Evolutionary conservation across 1,284 basidiomycete genomes (phyloP), one percentile per base, ranked within the genome.

Genomic region (Tranzscheliella williamsii): DNA sequence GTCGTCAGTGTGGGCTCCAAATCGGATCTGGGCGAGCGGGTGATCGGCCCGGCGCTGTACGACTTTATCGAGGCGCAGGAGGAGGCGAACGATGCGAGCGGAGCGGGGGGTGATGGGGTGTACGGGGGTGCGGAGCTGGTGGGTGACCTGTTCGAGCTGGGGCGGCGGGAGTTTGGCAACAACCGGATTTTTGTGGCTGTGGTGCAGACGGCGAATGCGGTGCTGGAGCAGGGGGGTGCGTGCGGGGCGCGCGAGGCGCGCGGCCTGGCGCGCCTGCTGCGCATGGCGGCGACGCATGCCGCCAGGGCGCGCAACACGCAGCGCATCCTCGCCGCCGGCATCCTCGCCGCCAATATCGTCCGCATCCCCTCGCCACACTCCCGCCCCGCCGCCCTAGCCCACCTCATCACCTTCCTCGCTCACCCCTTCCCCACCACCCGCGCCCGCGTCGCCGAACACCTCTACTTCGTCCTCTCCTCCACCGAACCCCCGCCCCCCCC

Each of bases 161-260:
- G 52, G 15, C 47, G 42, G 18, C 8, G 27, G 4, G 35, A 62
- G 15, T 66, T 64, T 24, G 52, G 55, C 15, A 45, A 70, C 24
- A 74, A 73, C 39, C 41, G 65, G 1, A 39, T 57, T 16, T 63
- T 70, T 26, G 34, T 74, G 4, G 68, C 72, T 11, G 38, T 50
- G 13, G 23, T 72, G 1, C 26, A 36, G 15, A 58, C 64, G 3
- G 41, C 56, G 11, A 58, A 52, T 13, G 49, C 68, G 15, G 24
- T 73, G 4, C 41, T 73, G 34, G 71, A 73, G 16, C 48, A 51
- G 18, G 69, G 52, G 2, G 27, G 5, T 17, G 5, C 20, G 6
- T 5, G 16, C 7, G 22, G 15, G 8, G 26, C 13, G 5, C 20
- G 18, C 6, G 17, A 39, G 1, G 24, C 30, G 1, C 29, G 29